These are phyloP conservation scores for Fusarium liriodendri DNA, from an alignment of 2,329 filamentous ascomycete species.

Conservation along the genomic window DNA sequence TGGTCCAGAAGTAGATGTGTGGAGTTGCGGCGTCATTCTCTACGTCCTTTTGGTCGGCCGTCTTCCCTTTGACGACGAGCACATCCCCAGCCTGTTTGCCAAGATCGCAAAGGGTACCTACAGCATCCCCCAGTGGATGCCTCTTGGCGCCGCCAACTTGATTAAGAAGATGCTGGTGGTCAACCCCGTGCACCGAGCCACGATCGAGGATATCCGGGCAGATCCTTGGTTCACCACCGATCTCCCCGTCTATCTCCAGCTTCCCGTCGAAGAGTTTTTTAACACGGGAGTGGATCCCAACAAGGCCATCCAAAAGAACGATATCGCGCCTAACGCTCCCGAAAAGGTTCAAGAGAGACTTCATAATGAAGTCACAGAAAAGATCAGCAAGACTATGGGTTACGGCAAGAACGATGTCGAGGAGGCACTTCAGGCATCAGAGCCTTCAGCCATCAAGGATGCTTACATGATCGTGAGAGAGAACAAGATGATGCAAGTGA, in stretches of 20 bases:
- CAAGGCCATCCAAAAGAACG: conserved; percentile 86
- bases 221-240: conserved; percentile 95
- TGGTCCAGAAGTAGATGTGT: conserved; percentile 97
- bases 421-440: conserved; percentile 89
- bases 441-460: conserved; percentile 98
- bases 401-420: conserved; percentile 96
- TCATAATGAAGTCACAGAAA: conserved; percentile 91
- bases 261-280: conserved; percentile 89
- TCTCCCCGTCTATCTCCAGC: conserved; percentile 86
- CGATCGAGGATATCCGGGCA: conserved; percentile 90
- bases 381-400: conserved; percentile 98
- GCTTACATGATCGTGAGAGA: conserved; percentile 98
- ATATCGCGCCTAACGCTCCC: conserved; percentile 83
- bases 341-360: conserved; percentile 87
- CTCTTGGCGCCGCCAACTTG: conserved; percentile 80
- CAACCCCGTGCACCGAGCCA: conserved; percentile 93
- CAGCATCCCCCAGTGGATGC: conserved; percentile 91
- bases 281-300: conserved; percentile 95
- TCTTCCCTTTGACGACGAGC: conserved; percentile 97
- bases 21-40: conserved; percentile 94
- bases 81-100: conserved; percentile 96
- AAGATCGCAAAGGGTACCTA: conserved; percentile 97
- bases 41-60: conserved; percentile 85
- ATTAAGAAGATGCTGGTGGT: conserved; percentile 96
- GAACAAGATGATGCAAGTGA: conserved; percentile 96